phyloP scores from a whole-genome alignment of 768 basidiomycete species.

The Tylopilus cervinicoccineus region DNA sequence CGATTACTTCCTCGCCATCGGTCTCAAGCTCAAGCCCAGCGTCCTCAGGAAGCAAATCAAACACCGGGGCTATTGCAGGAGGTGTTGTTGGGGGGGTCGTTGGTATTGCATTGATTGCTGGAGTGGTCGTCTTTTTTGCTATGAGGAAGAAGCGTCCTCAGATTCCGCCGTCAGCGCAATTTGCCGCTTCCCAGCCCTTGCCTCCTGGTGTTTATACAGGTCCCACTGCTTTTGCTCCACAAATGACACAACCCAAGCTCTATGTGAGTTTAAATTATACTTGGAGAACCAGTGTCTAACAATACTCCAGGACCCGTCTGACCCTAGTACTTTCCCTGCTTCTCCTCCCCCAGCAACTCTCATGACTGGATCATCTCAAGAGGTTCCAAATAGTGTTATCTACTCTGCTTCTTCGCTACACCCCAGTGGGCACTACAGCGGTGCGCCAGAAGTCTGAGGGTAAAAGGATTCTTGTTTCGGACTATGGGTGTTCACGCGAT shows the following conservation, averaged over 20 bases:
- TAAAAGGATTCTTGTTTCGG: neutral
- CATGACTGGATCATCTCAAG: conserved; percentile 4
- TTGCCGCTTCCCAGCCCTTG: neutral
- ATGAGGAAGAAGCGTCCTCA: conserved; percentile 26
- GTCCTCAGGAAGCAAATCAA: neutral
- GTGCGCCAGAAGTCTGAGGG: conserved; percentile 25
- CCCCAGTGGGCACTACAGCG: conserved; percentile 22
- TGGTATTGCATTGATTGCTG: conserved; percentile 38
- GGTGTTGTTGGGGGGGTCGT: neutral
- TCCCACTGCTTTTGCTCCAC: conserved; percentile 8
- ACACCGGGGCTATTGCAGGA: neutral
- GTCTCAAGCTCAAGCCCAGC: neutral
- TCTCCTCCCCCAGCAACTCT: conserved; percentile 19
- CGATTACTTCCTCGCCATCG: neutral
- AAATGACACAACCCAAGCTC: conserved; percentile 23
- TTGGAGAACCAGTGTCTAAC: neutral
- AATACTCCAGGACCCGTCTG: conserved; percentile 31
- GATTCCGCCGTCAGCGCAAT: conserved; percentile 16
- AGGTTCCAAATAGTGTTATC: conserved; percentile 1
- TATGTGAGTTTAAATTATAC: conserved; percentile 32
- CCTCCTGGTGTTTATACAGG: conserved; percentile 7
- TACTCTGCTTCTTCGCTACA: conserved; percentile 11
- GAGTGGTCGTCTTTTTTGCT: conserved; percentile 37
- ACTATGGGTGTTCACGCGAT: neutral
- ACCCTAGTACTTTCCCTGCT: conserved; percentile 35